These are phyloP conservation scores for Coemansia sp. DNA, from an alignment of 192 early-diverging fungal genomes.

Conservation along the genomic window DNA sequence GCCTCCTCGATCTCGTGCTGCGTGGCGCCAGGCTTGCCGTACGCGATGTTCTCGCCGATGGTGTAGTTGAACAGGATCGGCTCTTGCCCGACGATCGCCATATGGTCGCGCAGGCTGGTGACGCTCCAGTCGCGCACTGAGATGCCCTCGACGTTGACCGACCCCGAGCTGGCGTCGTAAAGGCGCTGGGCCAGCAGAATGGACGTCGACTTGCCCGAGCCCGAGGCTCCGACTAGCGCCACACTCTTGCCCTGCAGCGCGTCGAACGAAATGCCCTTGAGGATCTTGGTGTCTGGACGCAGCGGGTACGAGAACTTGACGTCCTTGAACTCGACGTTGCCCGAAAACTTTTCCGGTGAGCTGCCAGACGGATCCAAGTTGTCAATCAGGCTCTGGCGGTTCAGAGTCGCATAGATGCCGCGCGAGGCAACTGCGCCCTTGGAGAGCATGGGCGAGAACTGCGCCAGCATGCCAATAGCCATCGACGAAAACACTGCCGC, in stretches of 20 bases:
- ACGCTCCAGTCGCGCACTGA: constrained; percentile 67
- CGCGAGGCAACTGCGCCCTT: constrained; percentile 83
- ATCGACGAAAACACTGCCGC: constrained; percentile 64
- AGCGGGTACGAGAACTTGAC: constrained; percentile 68
- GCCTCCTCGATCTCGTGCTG: constrained; percentile 57
- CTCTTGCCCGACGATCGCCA: constrained; percentile 91
- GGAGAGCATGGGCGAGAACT: constrained; percentile 64
- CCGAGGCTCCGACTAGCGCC: constrained; percentile 83
- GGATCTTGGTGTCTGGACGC: constrained; percentile 64
- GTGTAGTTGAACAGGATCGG: constrained; percentile 87
- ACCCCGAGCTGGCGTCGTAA: constrained; percentile 73
- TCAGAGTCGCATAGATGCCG: constrained; percentile 73
- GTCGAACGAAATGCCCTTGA: constrained; percentile 63
- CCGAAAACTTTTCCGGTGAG: constrained; percentile 62
- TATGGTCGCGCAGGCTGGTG: constrained; percentile 66
- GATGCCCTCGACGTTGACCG: constrained; percentile 61
- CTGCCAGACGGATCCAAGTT: constrained; percentile 46
- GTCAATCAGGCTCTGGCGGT: constrained; percentile 70
- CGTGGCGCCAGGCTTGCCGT: constrained; percentile 64
- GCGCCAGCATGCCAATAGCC: constrained; percentile 57
- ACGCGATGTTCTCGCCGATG: constrained; percentile 87
- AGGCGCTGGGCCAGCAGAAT: constrained; percentile 72
- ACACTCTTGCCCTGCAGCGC: constrained; percentile 69
- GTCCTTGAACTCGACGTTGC: constrained; percentile 48
- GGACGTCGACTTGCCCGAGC: constrained; percentile 80